Base-by-base conservation (phyloP, 2,329 filamentous ascomycete species). In the Colletotrichum limetticola region DNA sequence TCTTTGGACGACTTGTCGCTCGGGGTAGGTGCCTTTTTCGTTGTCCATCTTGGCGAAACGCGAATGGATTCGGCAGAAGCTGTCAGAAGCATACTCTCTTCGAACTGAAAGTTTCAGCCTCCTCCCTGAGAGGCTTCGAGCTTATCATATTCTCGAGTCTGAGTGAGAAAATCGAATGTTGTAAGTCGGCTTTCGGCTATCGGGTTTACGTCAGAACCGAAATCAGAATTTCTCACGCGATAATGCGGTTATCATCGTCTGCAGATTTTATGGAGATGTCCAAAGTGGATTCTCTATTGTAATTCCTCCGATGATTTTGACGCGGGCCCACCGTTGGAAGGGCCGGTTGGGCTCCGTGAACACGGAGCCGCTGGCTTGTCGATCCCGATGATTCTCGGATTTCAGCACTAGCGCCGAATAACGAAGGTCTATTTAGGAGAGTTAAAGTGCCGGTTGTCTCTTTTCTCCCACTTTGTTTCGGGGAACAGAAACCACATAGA, bases 111-210 rank as follows among this genome's bases (percentile, higher is more conserved):
- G 32, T 22, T 8, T 46, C 9, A 22, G 12, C 8, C 11, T 9
- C 56, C 28, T 30, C 14, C 2, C 11, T 14, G 14, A 12, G 19
- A 3, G 1, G 37, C 8, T 22, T 49, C 42, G 42, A 22, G 42
- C 57, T 49, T 32, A 70, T 52, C 56, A 19, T 61, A 28, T 26
- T 37, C 32, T 42, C 12, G 6, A 56, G 16, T 3, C 2, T 8
- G 42, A 42, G 11, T 12, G 6, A 16, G 53, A 28, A 24, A 22
- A 66, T 71, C 49, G 60, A 49, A 57, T 70, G 60, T 72, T 70
- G 56, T 56, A 49, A 65, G 66, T 65, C 70, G 70, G 70, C 32
- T 66, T 52, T 72, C 70, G 70, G 66, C 0, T 65, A 26, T 72
- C 70, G 70, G 70, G 5, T 60, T 37, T 60, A 49, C 19, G 5